phyloP scores from a whole-genome alignment of 2,329 filamentous ascomycete genomes.

The Corynespora cassiicola region DNA sequence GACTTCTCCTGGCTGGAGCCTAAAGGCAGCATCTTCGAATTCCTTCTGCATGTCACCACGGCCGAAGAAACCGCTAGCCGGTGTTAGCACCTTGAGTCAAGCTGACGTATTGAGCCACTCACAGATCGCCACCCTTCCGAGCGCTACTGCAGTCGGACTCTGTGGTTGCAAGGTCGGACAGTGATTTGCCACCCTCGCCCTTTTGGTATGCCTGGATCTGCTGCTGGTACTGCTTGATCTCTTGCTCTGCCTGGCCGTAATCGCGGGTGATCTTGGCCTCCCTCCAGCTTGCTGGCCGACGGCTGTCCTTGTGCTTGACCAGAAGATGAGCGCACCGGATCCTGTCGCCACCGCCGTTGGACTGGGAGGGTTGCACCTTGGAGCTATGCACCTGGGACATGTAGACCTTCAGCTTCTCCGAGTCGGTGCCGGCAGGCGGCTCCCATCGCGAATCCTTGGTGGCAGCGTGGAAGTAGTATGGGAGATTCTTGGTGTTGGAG shows the following conservation, averaged over 20 bases:
- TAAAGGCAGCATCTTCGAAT: slow-evolving; percentile 95
- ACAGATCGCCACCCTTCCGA: slow-evolving; percentile 89
- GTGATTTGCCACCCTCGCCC: slow-evolving; percentile 51
- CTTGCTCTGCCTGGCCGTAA: slow-evolving; percentile 83
- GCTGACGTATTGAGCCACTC: slow-evolving; percentile 41
- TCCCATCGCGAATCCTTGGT: slow-evolving; percentile 96
- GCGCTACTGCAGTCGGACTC: slow-evolving; percentile 98
- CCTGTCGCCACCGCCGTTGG: slow-evolving; percentile 66
- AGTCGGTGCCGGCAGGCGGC: slow-evolving; percentile 85
- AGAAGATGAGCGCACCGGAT: slow-evolving; percentile 93
- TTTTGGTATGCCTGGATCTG: slow-evolving; percentile 72
- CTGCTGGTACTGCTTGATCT: slow-evolving; percentile 76
- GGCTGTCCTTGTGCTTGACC: slow-evolving; percentile 89
- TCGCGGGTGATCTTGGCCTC: slow-evolving; percentile 86
- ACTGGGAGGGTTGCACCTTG: slow-evolving; percentile 49
- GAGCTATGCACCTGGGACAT: slow-evolving; percentile 88
- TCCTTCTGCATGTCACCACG: slow-evolving; percentile 98
- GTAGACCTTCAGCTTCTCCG: slow-evolving; percentile 89
- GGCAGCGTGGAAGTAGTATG: slow-evolving; percentile 94
- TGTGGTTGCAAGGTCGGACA: slow-evolving; percentile 84
- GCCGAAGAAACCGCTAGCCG: slow-evolving; percentile 81
- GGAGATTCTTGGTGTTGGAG: slow-evolving; percentile 97
- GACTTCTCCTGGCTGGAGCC: slow-evolving; percentile 83
- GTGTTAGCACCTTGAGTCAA: slow-evolving; percentile 12
- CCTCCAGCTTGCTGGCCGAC: slow-evolving; percentile 91